These are phyloP conservation scores for Remersonia thermophila DNA, from an alignment of 2,329 filamentous ascomycete species.

Conservation along the genomic window DNA sequence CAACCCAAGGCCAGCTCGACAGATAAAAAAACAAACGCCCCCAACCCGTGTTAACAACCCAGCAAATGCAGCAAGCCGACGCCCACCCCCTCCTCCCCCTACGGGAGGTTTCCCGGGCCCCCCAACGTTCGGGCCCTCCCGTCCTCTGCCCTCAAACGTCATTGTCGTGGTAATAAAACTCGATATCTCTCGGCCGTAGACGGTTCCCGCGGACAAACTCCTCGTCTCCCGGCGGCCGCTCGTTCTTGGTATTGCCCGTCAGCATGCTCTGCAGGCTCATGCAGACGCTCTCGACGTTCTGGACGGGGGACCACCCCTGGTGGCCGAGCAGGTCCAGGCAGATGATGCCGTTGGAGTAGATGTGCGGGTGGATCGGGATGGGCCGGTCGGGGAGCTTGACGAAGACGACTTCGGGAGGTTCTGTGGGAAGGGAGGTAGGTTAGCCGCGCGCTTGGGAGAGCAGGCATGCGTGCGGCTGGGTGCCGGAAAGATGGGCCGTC, in stretches of 20 bases:
- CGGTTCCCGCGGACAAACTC: conserved; percentile 77
- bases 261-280: conserved; percentile 98
- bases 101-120: neutral
- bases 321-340: conserved; percentile 84
- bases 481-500: too few species aligned
- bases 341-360: conserved; percentile 98
- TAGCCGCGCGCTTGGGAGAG: too few species aligned
- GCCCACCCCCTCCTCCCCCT: neutral
- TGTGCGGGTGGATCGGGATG: conserved; percentile 92
- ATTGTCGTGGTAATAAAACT: conserved; percentile 89
- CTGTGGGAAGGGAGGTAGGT: too few species aligned
- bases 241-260: conserved; percentile 84
- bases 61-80: conserved; percentile 1
- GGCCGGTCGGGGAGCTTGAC: conserved; percentile 49
- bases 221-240: conserved; percentile 79
- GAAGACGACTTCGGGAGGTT: conserved; percentile 92
- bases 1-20: too few species aligned
- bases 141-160: conserved; percentile 38
- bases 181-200: conserved; percentile 72
- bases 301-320: conserved; percentile 90
- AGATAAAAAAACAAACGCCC: too few species aligned
- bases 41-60: too few species aligned
- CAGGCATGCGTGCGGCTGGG: too few species aligned
- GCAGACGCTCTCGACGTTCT: conserved; percentile 92
- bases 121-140: too few species aligned